These are phyloP conservation scores for Ophiosphaerella korrae DNA, from an alignment of 2,329 filamentous ascomycete genomes.

Conservation along the genomic window DNA sequence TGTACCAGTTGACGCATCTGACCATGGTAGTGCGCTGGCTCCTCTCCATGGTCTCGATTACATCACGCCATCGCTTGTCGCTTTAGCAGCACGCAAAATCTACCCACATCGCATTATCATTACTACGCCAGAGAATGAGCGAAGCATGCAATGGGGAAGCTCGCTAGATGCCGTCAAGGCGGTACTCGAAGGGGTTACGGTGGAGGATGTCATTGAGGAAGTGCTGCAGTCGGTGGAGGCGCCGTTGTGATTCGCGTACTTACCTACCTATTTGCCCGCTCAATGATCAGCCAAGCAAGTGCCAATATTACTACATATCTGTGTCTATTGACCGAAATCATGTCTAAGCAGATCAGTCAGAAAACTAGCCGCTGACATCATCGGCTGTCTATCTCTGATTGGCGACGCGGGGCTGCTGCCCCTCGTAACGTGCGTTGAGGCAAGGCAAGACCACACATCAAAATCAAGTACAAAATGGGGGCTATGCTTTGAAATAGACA, in stretches of 20 bases:
- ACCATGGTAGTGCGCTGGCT: conserved; percentile 66
- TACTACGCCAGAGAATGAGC: conserved; percentile 71
- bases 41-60: conserved; percentile 81
- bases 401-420: conserved; percentile 28
- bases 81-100: conserved; percentile 81
- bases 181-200: conserved; percentile 64
- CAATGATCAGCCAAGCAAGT: neutral
- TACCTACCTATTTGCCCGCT: neutral
- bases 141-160: conserved; percentile 94
- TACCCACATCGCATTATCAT: conserved; percentile 84
- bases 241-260: conserved; percentile 51
- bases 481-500: neutral
- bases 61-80: conserved; percentile 82
- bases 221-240: conserved; percentile 62
- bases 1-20: conserved; percentile 20
- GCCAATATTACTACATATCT: too few species aligned
- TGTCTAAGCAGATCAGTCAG: conserved; percentile 28
- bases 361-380: conserved; percentile 33
- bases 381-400: conserved; percentile 19
- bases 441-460: neutral
- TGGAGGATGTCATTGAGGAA: conserved; percentile 63
- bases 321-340: neutral
- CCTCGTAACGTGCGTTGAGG: conserved; percentile 12
- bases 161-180: conserved; percentile 70
- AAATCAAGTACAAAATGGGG: neutral